Conservation (phyloP, 345 rosid species). For the Populus nigra region DNA sequence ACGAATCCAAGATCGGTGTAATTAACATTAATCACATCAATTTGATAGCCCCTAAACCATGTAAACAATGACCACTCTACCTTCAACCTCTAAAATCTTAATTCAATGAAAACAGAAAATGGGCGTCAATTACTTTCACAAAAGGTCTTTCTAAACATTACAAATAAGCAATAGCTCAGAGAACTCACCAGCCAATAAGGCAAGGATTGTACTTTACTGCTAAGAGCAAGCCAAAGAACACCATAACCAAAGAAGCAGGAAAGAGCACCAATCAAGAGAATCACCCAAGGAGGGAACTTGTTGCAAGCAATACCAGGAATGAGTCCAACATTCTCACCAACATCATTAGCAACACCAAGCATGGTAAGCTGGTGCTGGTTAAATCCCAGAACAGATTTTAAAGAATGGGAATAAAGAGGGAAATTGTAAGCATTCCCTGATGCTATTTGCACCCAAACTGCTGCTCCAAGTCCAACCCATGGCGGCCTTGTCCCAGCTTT, state of each 20-base stretch:
- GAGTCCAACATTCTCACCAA: conserved; percentile 65
- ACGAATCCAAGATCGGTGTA: no score
- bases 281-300: conserved; percentile 64
- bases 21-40: no score
- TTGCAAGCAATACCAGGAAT: conserved; percentile 66
- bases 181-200: conserved; percentile 73
- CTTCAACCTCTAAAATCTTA: not conserved
- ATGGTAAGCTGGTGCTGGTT: conserved; percentile 66
- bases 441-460: conserved; percentile 67
- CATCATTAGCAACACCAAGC: conserved; percentile 71
- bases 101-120: not conserved
- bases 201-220: conserved; percentile 37
- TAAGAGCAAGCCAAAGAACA: conserved; percentile 59
- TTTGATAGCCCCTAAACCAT: no score
- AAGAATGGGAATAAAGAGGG: conserved; percentile 67
- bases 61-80: not conserved
- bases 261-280: conserved; percentile 51
- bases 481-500: conserved; percentile 70
- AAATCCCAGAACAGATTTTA: conserved; percentile 66
- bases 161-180: not conserved
- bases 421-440: conserved; percentile 63
- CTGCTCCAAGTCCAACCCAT: conserved; percentile 71
- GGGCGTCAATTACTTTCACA: not conserved
- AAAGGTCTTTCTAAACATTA: not conserved
- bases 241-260: conserved; percentile 65